Evolutionary conservation across 2,329 filamentous ascomycete species (phyloP), one percentile per base, ranked within the genome.

Genomic region (Beauveria pseudobassiana): DNA sequence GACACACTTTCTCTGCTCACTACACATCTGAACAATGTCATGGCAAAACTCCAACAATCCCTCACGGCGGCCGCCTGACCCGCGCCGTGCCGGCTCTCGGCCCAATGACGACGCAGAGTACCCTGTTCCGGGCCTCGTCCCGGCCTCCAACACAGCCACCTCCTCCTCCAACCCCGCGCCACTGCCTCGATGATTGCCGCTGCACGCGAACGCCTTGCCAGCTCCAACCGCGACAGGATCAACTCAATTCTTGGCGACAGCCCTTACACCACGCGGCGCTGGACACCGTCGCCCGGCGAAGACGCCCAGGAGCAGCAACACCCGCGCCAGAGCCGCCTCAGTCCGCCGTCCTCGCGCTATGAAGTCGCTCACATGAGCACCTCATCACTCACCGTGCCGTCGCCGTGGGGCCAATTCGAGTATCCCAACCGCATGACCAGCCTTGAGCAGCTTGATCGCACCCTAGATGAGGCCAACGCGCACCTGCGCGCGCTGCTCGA

Each of bases 401-500:
- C 40, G 18, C 58, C 28, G 40, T 42, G 9, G n/a, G 30, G 26
- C 22, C 49, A 57, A 22, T 55, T 58, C 30, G 34, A 48, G 24
- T 43, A 59, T 30, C 18, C 59, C 7, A 46, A 60, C 16, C 53
- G 51, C 42, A 46, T 58, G 34, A 52, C 72, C 56, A 72, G 70
- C 49, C 69, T 76, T 24, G 74, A 75, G 18, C 74, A 77, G 48
- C 66, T 76, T 8, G 73, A 77, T 56, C 72, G 73, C 43, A 71
- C 72, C 50, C 69, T 77, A 56, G 75, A 78, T 62, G 73, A 77
- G 65, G 74, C 75, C 52, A 79, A 79, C 68, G 72, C 77, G 14
- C 77, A 78, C 56, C 70, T 80, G 20, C 71, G 76, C 9, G 72
- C 76, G 6, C 67, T 80, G 34, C 70, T 80, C n/a, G 77, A 79